These are phyloP conservation scores for Teratosphaeria destructans DNA, from an alignment of 2,329 filamentous ascomycete genomes.

Conservation along the genomic window DNA sequence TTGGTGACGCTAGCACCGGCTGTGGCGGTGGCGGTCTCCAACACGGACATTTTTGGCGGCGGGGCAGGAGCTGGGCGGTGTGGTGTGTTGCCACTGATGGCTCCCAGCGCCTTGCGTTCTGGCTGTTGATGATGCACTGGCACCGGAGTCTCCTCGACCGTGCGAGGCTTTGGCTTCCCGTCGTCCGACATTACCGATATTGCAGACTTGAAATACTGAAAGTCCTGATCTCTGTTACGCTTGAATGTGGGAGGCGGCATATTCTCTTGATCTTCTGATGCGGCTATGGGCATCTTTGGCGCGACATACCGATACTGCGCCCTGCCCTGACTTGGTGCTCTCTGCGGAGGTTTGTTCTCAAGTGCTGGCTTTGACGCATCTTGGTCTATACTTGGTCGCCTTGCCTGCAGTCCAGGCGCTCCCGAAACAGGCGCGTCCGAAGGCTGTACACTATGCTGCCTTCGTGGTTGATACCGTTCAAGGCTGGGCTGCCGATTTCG, in stretches of 20 bases:
- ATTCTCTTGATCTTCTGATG: conserved; percentile 74
- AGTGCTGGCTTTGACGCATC: conserved; percentile 10
- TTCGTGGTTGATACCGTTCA: conserved; percentile 12
- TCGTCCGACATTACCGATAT: conserved; percentile 43
- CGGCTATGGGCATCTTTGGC: conserved; percentile 46
- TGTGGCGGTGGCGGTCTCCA: conserved; percentile 80
- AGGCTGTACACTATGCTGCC: conserved; percentile 16
- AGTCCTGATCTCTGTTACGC: conserved; percentile 46
- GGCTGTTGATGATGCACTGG: conserved; percentile 22
- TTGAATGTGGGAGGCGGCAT: conserved; percentile 62
- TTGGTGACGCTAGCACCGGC: conserved; percentile 73
- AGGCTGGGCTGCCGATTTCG: conserved; percentile 21
- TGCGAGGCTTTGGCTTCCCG: conserved; percentile 33
- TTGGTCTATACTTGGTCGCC: conserved; percentile 17
- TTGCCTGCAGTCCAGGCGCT: not conserved
- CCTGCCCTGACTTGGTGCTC: conserved; percentile 29
- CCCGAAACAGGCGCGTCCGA: conserved; percentile 5
- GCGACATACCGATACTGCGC: conserved; percentile 38
- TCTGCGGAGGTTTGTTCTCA: conserved; percentile 24
- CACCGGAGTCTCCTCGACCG: conserved; percentile 30
- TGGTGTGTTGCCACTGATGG: conserved; percentile 59
- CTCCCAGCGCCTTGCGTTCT: conserved; percentile 38
- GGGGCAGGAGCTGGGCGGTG: conserved; percentile 65
- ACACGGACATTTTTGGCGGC: conserved; percentile 89
- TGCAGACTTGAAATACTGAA: conserved; percentile 43